Base-by-base conservation (phyloP, 768 basidiomycete species). In the Tylopilus sp. region DNA sequence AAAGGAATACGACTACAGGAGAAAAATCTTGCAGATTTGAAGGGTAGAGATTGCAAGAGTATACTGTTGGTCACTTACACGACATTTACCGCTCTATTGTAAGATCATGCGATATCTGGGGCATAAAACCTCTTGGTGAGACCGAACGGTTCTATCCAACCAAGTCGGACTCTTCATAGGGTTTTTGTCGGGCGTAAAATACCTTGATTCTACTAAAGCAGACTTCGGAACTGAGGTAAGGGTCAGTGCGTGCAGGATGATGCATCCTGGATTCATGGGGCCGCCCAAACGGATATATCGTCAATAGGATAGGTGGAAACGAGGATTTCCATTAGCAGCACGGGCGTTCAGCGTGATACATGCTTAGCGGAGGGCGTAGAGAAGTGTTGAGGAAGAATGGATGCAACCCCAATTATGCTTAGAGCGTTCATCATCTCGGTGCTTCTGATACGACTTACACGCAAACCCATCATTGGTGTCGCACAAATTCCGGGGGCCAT, bases 361-460 rank as follows among this genome's bases (percentile, higher is more conserved):
- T 40, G 36, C 52, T 48, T 28, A 48, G 50, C 25, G 48, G 50
- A 50, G 57, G 67, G 67, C 60, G 67, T 40, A 67, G 59, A 63
- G 59, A 69, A 63, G 63, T 56, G 50, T 49, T 36, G 16, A 47
- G 38, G 34, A 45, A 53, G 63, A 69, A 69, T 67, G 67, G 67
- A 67, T 55, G 58, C 53, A 47, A 48, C 31, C 46, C 57, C 58
- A 53, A 53, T 55, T 60, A 48, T 52, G 58, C 56, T 56, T 28
- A 45, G 43, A 30, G 42, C 19, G 33, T 55, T 62, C 50, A 49
- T 51, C 45, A 60, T 53, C 42, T 21, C 11, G 45, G 54, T 44
- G 62, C 62, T 67, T 65, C 65, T 64, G 59, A 63, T 56, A 63
- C 58, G 53, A 22, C 29, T 31, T 52, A 37, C 16, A 26, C 45